These are phyloP conservation scores for Pezicula rhizophila DNA, from an alignment of 2,329 filamentous ascomycete genomes.

Conservation along the genomic window DNA sequence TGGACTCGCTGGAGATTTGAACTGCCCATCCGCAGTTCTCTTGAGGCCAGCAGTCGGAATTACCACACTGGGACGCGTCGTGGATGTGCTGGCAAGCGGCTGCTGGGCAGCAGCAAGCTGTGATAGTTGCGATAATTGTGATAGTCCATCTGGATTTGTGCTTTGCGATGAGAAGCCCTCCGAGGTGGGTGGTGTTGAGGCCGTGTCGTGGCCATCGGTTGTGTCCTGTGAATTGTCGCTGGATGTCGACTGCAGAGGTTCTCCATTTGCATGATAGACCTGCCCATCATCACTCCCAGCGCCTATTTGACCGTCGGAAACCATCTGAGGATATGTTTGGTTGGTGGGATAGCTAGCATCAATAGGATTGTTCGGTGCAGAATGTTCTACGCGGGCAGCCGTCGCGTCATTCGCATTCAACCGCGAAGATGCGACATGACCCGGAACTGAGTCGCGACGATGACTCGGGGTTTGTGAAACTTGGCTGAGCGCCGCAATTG, in stretches of 20 bases:
- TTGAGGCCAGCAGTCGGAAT: constrained; percentile 48
- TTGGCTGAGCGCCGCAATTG: constrained; percentile 22
- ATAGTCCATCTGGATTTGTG: constrained; percentile 43
- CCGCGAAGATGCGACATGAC: constrained; percentile 13
- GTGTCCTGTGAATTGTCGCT: constrained; percentile 41
- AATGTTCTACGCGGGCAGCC: constrained; percentile 18
- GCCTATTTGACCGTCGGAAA: constrained; percentile 6
- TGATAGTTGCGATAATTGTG: constrained; percentile 52
- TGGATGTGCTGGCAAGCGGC: constrained; percentile 15
- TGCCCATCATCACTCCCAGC: constrained; percentile 4
- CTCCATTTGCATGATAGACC: constrained; percentile 7
- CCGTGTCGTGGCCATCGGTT: constrained; percentile 32
- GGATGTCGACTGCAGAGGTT: constrained; percentile 19
- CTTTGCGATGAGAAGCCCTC: constrained; percentile 30
- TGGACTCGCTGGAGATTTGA: constrained; percentile 35
- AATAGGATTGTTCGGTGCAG: constrained; percentile 16
- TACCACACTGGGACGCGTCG: constrained; percentile 14
- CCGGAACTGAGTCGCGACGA: constrained; percentile 8
- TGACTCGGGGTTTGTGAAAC: constrained; percentile 14
- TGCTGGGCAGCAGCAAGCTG: constrained; percentile 49
- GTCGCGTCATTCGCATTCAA: constrained; percentile 15
- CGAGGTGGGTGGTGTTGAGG: constrained; percentile 31
- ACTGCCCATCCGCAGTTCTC: constrained; percentile 68
- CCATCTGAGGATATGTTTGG: constrained; percentile 5
- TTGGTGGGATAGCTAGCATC: constrained; percentile 9